These are phyloP conservation scores for Kalanchoe fedtschenkoi DNA, from an alignment of 164 flowering plant species.

Conservation along the genomic window DNA sequence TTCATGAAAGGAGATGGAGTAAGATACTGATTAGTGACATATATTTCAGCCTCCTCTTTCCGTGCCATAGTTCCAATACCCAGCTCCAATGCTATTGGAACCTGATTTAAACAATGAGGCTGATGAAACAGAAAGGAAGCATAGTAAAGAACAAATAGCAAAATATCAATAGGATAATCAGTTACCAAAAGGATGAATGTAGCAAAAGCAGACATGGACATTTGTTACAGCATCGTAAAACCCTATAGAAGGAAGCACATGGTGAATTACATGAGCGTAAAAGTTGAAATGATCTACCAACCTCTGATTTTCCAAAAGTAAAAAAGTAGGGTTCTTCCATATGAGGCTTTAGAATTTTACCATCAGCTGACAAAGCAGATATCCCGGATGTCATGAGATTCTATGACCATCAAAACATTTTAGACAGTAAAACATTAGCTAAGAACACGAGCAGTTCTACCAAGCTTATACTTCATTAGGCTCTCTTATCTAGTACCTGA, in stretches of 20 bases:
- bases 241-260: too few relatives aligned
- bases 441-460: slow-evolving; percentile 20
- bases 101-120: slow-evolving; percentile 22
- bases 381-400: slow-evolving; percentile 38
- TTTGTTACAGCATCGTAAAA: background rate
- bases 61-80: slow-evolving; percentile 90
- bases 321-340: slow-evolving; percentile 74
- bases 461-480: slow-evolving; percentile 92
- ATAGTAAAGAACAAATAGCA: background rate
- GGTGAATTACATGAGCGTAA: background rate
- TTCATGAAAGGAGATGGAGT: slow-evolving; percentile 57
- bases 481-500: slow-evolving; percentile 59
- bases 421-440: background rate
- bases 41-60: slow-evolving; percentile 75
- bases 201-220: background rate
- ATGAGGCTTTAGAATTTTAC: slow-evolving; percentile 42
- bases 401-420: background rate
- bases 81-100: slow-evolving; percentile 96
- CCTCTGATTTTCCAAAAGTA: slow-evolving; percentile 90
- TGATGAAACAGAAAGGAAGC: background rate
- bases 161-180: background rate
- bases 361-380: slow-evolving; percentile 62
- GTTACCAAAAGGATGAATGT: background rate
- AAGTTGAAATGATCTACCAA: slow-evolving; percentile 13
- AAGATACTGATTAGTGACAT: slow-evolving; percentile 57